Conservation (phyloP, 1,284 basidiomycete genomes). For the Ganoderma lingzhi region DNA sequence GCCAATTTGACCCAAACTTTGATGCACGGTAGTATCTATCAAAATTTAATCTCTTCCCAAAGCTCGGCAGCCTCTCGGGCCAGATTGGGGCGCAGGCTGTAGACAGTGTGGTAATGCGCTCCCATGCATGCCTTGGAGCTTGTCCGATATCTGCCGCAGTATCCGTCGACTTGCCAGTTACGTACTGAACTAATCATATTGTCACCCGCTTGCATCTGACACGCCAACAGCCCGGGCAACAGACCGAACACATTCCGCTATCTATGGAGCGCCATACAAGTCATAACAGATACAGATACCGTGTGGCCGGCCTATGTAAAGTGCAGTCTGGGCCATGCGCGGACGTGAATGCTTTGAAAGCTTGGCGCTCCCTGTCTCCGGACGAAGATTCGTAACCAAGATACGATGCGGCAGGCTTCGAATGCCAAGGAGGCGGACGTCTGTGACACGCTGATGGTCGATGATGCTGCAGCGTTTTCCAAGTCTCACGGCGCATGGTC, state of each 20-base stretch:
- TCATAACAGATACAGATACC: neutral
- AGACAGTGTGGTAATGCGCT: neutral
- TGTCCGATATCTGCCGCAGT: constrained; percentile 8
- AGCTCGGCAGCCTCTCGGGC: neutral
- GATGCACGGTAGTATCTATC: constrained; percentile 2
- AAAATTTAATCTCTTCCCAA: neutral
- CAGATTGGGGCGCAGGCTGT: neutral
- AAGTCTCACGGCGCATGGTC: constrained; percentile 24
- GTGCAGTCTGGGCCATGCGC: constrained; percentile 10
- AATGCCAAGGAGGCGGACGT: constrained; percentile 16
- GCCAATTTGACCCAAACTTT: neutral
- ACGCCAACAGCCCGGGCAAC: constrained; percentile 11
- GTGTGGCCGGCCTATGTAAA: neutral
- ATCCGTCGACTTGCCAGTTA: constrained; percentile 9
- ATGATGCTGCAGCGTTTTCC: constrained; percentile 22
- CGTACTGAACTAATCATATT: constrained; percentile 15
- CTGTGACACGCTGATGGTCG: constrained; percentile 25
- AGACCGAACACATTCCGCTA: neutral
- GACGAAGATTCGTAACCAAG: constrained; percentile 20
- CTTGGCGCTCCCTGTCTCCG: constrained; percentile 23
- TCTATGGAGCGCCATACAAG: neutral
- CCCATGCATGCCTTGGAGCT: constrained; percentile 3
- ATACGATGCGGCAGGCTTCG: constrained; percentile 22
- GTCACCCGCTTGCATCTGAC: constrained; percentile 12
- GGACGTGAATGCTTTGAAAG: constrained; percentile 23